A percentile compares a stretch with the other conserved stretches of the same genome.
phyloP scores from a whole-genome alignment of 2,329 filamentous ascomycete species.

The Fusarium burgessii region DNA sequence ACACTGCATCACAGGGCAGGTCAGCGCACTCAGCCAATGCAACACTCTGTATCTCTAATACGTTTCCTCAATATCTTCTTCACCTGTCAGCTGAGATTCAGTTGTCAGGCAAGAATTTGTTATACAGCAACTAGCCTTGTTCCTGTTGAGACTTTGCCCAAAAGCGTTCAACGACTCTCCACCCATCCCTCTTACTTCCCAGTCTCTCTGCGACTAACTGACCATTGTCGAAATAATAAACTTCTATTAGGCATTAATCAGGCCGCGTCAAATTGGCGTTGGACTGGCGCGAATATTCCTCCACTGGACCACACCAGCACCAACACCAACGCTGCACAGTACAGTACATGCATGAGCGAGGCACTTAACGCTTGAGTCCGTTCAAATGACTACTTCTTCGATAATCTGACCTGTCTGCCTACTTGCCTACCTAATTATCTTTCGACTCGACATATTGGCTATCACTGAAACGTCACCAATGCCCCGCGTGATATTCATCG shows the following conservation, averaged over 20 bases:
- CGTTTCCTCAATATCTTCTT: background rate
- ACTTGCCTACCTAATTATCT: background rate
- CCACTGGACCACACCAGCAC: conserved; percentile 13
- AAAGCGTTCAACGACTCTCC: background rate
- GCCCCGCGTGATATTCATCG: background rate
- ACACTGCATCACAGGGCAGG: background rate
- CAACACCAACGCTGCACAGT: conserved; percentile 9
- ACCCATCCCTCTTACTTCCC: background rate
- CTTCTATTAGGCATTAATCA: conserved; percentile 5
- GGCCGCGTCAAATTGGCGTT: conserved; percentile 13
- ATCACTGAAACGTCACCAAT: conserved; percentile 4
- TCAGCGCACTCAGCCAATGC: conserved; percentile 1
- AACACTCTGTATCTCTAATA: background rate
- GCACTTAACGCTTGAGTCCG: conserved; percentile 1
- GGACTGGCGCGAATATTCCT: conserved; percentile 8
- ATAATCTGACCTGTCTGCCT: background rate
- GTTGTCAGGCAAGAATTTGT: background rate
- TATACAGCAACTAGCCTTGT: background rate
- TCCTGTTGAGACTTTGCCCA: conserved; percentile 3
- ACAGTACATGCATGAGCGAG: background rate
- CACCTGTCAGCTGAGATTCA: background rate
- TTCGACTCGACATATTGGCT: conserved; percentile 6
- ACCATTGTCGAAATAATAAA: conserved; percentile 5
- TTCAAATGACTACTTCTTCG: background rate
- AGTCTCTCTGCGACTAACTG: background rate